A percentile compares a stretch with the other conserved stretches of the same genome.
Conservation (phyloP, 2,329 filamentous ascomycete genomes). For the Penicillium frequentans region DNA sequence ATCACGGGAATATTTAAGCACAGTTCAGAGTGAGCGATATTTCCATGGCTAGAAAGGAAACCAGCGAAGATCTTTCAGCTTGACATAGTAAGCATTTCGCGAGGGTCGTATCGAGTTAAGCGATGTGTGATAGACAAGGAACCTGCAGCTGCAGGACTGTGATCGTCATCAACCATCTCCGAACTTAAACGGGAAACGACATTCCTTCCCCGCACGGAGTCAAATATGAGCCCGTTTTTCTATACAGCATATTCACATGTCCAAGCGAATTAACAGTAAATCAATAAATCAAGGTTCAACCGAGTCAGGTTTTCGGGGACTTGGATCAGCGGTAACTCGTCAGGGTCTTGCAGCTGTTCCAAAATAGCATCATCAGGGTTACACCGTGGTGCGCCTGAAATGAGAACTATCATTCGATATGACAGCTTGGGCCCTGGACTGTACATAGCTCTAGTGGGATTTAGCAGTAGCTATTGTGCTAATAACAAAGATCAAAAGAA, state of each 20-base stretch:
- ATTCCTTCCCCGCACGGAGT: conserved; percentile 13
- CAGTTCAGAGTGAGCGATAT: not conserved
- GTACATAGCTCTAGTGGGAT: not conserved
- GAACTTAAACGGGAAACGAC: conserved; percentile 14
- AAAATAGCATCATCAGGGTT: conserved; percentile 4
- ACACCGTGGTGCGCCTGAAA: not conserved
- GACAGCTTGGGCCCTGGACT: not conserved
- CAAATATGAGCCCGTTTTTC: conserved; percentile 2
- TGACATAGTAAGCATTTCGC: not conserved
- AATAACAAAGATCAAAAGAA: no score
- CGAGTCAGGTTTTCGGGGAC: not conserved
- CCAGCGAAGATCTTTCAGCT: conserved; percentile 9
- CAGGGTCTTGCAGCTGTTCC: not conserved
- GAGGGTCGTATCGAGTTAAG: conserved; percentile 16
- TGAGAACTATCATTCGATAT: not conserved
- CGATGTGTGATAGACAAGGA: conserved; percentile 15
- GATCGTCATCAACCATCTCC: conserved; percentile 14
- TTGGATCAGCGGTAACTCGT: not conserved
- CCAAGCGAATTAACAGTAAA: not conserved
- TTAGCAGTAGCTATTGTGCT: no score
- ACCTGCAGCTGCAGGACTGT: conserved; percentile 1
- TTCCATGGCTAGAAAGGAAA: not conserved
- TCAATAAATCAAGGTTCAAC: not conserved
- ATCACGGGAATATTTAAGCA: conserved; percentile 7
- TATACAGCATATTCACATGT: not conserved